Evolutionary conservation across 345 rosid genomes (phyloP), one percentile per base, ranked within the genome.

Genomic region (Dipteronia dyeriana): DNA sequence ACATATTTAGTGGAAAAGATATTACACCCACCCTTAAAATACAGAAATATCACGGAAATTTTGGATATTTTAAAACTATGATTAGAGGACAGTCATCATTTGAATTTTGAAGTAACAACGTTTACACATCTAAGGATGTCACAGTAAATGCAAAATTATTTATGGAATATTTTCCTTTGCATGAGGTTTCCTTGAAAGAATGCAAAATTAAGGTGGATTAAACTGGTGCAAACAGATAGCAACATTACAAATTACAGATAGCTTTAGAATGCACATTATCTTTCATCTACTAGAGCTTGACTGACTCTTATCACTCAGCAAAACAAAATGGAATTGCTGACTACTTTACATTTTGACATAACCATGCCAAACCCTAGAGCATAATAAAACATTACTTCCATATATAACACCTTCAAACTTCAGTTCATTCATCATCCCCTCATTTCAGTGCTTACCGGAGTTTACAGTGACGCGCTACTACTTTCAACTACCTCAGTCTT

Each of bases 401-500:
- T 34, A 43, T 13, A 38, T 51, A 26, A 17, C 56, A 26, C 51
- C 2, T 43, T 43, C 23, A n/a, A 1, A 16, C 68, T 19, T 61
- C 13, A 17, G 10, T 10, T 26, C 1, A 16, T 25, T 25, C 20
- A 64, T 43, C 17, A 25, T 68, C 47, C 45, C 47, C n/a, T 41
- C 39, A 16, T 53, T 25, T 31, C 70, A 26, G 47, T 64, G 75
- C 70, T 79, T 68, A 70, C 74, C 66, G 16, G 75, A 57, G 38
- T 34, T 34, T 4, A 34, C 5, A 3, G 38, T 4, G 38, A 3
- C 38, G 38, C 38, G 38, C 6, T 66, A 70, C 79, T 73, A 73
- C 86, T 85, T 76, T 87, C 93, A n/a, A 88, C 81, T 9, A 91
- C 79, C 82, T 89, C 93, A 4, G 69, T 80, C 79, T 92, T 91